phyloP scores from a whole-genome alignment of 1,139 yeast species.

The Torulaspora pretoriensis region DNA sequence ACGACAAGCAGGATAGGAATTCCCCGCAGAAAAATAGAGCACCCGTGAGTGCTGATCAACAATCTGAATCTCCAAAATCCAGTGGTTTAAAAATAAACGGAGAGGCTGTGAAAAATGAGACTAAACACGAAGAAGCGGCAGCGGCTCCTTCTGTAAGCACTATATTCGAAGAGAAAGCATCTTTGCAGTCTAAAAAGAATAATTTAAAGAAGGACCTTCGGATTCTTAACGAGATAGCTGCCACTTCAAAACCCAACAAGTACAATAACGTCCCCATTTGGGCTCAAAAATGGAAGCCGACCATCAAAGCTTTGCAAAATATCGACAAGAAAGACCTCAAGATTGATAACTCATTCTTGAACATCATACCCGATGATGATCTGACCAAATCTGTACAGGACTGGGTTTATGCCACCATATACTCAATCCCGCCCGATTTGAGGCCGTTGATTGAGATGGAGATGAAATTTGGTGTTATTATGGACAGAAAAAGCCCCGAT shows the following conservation, averaged over 20 bases:
- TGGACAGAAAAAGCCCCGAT: slow-evolving; percentile 52
- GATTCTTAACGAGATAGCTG: slow-evolving; percentile 32
- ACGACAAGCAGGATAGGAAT: slow-evolving; percentile 32
- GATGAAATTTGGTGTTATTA: slow-evolving; percentile 72
- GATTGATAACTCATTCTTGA: slow-evolving; percentile 52
- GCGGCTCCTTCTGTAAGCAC: slow-evolving; percentile 21
- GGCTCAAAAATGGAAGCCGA: slow-evolving; percentile 73
- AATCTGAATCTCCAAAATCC: slow-evolving; percentile 1
- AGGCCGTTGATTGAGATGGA: slow-evolving; percentile 71
- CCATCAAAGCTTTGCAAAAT: slow-evolving; percentile 35
- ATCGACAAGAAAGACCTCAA: slow-evolving; percentile 33
- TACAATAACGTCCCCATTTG: slow-evolving; percentile 70
- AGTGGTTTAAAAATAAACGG: not conserved
- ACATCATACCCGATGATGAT: slow-evolving; percentile 76
- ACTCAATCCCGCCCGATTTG: slow-evolving; percentile 55
- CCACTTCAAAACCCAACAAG: slow-evolving; percentile 52
- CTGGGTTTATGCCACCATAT: slow-evolving; percentile 82
- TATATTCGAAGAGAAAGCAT: slow-evolving; percentile 33
- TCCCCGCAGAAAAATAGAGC: slow-evolving; percentile 17
- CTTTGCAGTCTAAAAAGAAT: slow-evolving; percentile 32
- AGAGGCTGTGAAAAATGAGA: not conserved
- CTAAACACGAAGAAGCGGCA: not conserved
- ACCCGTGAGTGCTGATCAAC: not conserved
- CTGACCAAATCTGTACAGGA: slow-evolving; percentile 76
- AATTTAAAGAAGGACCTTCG: slow-evolving; percentile 34